These are phyloP conservation scores for Coleophoma eucalyptorum DNA, from an alignment of 2,329 filamentous ascomycete genomes.

Conservation along the genomic window DNA sequence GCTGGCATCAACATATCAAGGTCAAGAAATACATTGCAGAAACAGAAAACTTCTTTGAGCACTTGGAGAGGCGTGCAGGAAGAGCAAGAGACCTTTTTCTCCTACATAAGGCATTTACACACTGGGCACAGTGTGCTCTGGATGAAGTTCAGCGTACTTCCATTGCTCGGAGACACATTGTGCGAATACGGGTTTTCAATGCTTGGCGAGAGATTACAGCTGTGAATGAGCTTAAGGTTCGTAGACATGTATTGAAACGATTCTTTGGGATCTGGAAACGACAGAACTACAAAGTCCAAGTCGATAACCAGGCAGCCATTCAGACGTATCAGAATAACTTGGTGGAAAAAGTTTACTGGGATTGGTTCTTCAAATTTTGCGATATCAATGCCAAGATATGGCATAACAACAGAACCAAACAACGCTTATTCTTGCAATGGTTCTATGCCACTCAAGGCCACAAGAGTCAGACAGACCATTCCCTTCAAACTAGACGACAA, in stretches of 20 bases:
- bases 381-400: conserved; percentile 14
- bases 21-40: conserved; percentile 24
- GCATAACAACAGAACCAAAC: conserved; percentile 12
- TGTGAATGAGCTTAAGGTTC: conserved; percentile 36
- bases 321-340: conserved; percentile 26
- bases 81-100: conserved; percentile 64
- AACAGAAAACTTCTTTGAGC: conserved; percentile 48
- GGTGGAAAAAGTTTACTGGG: conserved; percentile 21
- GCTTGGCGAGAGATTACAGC: conserved; percentile 63
- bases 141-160: conserved; percentile 64
- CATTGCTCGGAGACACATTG: conserved; percentile 65
- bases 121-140: conserved; percentile 64
- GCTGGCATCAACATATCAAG: conserved; percentile 37
- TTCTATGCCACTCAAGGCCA: conserved; percentile 10
- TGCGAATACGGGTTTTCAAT: conserved; percentile 65
- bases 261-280: conserved; percentile 47
- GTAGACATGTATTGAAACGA: conserved; percentile 46
- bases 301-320: conserved; percentile 21
- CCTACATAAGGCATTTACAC: conserved; percentile 58
- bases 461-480: conserved; percentile 13
- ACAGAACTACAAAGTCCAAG: conserved; percentile 15
- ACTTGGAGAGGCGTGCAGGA: conserved; percentile 54
- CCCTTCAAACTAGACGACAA: conserved; percentile 15
- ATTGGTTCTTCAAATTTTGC: conserved; percentile 32
- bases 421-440: conserved; percentile 19